A percentile compares a stretch with the other conserved stretches of the same genome.
Evolutionary conservation across 1,284 basidiomycete genomes (phyloP).

Genomic region (Moesziomyces parantarcticus): DNA sequence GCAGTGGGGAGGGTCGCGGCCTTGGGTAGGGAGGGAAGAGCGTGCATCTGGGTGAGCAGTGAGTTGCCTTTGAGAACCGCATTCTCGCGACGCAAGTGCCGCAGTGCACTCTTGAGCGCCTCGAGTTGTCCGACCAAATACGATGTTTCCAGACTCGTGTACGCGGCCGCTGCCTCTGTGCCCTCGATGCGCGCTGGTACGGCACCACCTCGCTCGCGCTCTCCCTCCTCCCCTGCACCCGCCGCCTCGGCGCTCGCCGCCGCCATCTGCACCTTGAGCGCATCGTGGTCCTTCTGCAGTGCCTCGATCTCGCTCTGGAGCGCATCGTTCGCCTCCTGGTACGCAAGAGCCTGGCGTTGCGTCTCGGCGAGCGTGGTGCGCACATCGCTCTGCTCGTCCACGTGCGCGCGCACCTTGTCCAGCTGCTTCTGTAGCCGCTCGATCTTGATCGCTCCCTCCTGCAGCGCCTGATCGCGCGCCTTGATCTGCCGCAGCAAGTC

Average conservation of each 20-base stretch:
- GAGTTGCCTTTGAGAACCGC: conserved; percentile 89
- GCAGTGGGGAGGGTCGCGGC: no score
- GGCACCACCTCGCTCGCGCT: not conserved
- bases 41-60: conserved; percentile 81
- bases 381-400: conserved; percentile 82
- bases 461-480: conserved; percentile 83
- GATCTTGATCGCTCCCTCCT: conserved; percentile 90
- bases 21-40: conserved; percentile 71
- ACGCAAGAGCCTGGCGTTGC: conserved; percentile 85
- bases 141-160: conserved; percentile 46
- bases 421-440: conserved; percentile 92
- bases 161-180: conserved; percentile 20
- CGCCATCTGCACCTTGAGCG: conserved; percentile 75
- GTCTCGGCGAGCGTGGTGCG: conserved; percentile 83
- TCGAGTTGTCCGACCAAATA: conserved; percentile 76
- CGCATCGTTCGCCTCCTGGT: conserved; percentile 92
- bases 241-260: conserved; percentile 8
- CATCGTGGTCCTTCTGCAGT: conserved; percentile 86
- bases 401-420: conserved; percentile 84
- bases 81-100: conserved; percentile 90
- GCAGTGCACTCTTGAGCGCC: conserved; percentile 85
- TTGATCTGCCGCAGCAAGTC: conserved; percentile 81
- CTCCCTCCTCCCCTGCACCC: conserved; percentile 3
- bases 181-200: conserved; percentile 9
- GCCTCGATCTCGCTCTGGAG: conserved; percentile 87